These are phyloP conservation scores for Panellus pusillus DNA, from an alignment of 768 basidiomycete species.

Conservation along the genomic window DNA sequence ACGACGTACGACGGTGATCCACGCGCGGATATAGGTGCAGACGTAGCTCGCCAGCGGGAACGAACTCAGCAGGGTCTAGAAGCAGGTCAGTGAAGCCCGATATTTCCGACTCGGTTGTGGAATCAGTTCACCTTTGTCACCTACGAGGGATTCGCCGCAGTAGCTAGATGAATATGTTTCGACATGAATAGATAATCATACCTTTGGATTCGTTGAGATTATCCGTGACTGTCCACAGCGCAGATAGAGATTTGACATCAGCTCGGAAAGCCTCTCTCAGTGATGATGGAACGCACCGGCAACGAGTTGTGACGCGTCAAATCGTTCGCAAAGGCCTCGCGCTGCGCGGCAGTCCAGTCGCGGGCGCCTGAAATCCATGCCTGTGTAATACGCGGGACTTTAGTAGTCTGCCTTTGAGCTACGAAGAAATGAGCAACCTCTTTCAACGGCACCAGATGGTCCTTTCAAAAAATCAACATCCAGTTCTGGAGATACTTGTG, in stretches of 20 bases:
- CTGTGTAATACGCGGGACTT: slow-evolving; percentile 23
- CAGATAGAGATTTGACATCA: neutral
- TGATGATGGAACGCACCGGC: slow-evolving; percentile 34
- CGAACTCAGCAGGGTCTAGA: slow-evolving; percentile 50
- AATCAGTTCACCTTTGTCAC: slow-evolving; percentile 41
- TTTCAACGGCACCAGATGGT: slow-evolving; percentile 54
- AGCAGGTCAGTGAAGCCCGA: neutral
- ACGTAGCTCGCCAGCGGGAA: slow-evolving; percentile 48
- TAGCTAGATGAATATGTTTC: neutral
- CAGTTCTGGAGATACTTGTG: neutral
- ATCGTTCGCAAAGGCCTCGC: slow-evolving; percentile 56
- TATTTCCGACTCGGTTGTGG: neutral
- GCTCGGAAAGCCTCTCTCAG: too few species aligned
- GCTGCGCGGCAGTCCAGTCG: slow-evolving; percentile 48
- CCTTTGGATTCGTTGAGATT: slow-evolving; percentile 51
- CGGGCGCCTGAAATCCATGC: slow-evolving; percentile 60
- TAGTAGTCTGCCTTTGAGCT: neutral
- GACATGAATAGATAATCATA: slow-evolving; percentile 15
- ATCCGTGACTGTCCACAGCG: slow-evolving; percentile 18
- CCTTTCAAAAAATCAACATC: slow-evolving; percentile 28
- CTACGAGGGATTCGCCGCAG: slow-evolving; percentile 22
- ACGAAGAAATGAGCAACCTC: slow-evolving; percentile 32
- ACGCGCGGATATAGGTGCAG: slow-evolving; percentile 56
- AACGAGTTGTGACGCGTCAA: slow-evolving; percentile 51
- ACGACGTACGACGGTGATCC: slow-evolving; percentile 40